Percentiles rank a stretch among this genome's conserved stretches.
phyloP scores from a whole-genome alignment of 108 stramenopile species.

The Fragilaria radians region DNA sequence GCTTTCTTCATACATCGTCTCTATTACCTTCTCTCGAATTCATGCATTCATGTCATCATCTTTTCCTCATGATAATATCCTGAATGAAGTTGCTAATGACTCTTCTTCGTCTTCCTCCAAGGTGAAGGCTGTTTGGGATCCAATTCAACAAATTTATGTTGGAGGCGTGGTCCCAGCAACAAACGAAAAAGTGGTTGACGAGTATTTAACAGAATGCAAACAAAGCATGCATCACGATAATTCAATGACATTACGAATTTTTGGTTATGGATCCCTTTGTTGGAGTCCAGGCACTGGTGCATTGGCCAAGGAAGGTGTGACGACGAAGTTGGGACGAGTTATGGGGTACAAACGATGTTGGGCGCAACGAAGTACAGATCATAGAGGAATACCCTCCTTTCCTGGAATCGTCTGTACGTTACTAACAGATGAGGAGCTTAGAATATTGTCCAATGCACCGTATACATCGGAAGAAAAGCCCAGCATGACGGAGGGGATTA shows the following conservation, averaged over 20 bases:
- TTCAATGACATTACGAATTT: conserved; percentile 47
- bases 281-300: conserved; percentile 78
- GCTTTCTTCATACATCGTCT: no score
- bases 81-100: no score
- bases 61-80: no score
- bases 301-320: conserved; percentile 27
- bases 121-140: conserved; percentile 56
- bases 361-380: conserved; percentile 81
- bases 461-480: not conserved
- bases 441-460: conserved; percentile 3
- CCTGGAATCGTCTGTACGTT: conserved; percentile 84
- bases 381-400: conserved; percentile 62
- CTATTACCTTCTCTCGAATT: no score
- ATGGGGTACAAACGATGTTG: conserved; percentile 72
- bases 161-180: conserved; percentile 50
- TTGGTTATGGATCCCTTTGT: conserved; percentile 83
- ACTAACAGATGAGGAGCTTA: conserved; percentile 60
- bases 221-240: conserved; percentile 33
- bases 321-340: conserved; percentile 25
- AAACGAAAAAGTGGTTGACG: conserved; percentile 26
- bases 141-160: conserved; percentile 57
- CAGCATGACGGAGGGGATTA: conserved; percentile 68
- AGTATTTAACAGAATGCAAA: not conserved
- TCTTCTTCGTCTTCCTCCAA: no score
- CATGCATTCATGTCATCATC: no score